These are phyloP conservation scores for Candida tibetensis DNA, from an alignment of 805 yeast species.

Conservation along the genomic window DNA sequence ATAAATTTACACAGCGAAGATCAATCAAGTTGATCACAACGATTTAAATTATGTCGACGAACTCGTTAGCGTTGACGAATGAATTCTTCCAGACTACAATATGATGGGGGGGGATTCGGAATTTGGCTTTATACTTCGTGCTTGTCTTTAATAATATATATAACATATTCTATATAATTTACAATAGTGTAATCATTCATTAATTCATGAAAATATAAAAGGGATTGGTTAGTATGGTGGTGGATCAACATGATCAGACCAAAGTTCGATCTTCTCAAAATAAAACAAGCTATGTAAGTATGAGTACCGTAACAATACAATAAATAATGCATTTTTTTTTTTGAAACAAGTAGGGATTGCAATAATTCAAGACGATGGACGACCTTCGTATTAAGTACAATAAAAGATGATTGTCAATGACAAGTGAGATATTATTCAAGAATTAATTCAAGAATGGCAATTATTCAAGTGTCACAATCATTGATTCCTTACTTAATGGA, in stretches of 20 bases:
- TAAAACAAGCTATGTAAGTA: background rate
- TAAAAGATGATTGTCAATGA: background rate
- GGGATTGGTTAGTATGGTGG: background rate
- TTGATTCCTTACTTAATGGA: slow-evolving; percentile 35
- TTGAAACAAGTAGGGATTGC: background rate
- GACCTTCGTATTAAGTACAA: background rate
- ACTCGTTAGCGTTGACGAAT: too few relatives aligned
- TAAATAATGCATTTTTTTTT: background rate
- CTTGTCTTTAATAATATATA: too few relatives aligned
- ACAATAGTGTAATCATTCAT: too few relatives aligned
- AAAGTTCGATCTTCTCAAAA: background rate
- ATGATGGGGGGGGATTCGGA: too few relatives aligned
- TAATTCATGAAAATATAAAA: slow-evolving; percentile 6
- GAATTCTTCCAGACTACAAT: too few relatives aligned
- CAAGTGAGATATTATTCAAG: too few relatives aligned
- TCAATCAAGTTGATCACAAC: too few relatives aligned
- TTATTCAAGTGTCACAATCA: slow-evolving; percentile 34
- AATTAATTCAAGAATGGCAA: too few relatives aligned
- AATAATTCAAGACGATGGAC: background rate
- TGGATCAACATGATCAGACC: background rate
- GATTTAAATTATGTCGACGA: too few relatives aligned
- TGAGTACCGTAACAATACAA: background rate
- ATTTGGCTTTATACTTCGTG: too few relatives aligned
- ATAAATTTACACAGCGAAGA: too few relatives aligned
- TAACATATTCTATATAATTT: too few relatives aligned